Base-by-base conservation (phyloP, 2,329 filamentous ascomycete genomes). In the Metarhizium robertsii region DNA sequence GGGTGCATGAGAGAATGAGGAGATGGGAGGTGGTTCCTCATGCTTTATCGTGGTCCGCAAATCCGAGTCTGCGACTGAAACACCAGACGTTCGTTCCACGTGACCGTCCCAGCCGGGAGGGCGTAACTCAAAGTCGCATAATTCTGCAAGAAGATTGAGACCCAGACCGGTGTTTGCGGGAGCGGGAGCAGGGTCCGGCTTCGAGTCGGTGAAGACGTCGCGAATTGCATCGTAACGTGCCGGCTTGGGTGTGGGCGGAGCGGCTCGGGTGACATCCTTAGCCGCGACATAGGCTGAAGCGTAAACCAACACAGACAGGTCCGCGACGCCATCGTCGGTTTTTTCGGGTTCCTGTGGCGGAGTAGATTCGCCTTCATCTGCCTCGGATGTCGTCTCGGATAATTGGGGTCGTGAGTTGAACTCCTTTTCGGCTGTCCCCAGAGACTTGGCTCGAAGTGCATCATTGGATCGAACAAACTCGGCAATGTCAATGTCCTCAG, bases 121-220 rank as follows among this genome's bases (percentile, higher is more conserved):
- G 29, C 62, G 61, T 34, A 62, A 61, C 43, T 68, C 65, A 14
- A 69, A 60, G 25, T 66, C 65, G 62, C 69, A 72, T 42, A 73
- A 53, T 56, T 69, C 63, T 11, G 71, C 69, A 30, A 73, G 61
- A 7, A 69, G 57, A 55, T 69, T 67, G 42, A 73, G 68, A 25
- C 62, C 59, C 34, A 66, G 55, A 14, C 56, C 57, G 34, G 64
- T 63, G 14, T 57, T 56, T 11, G 67, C 64, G 4, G 60, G 56
- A 6, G 61, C 56, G 2, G 67, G 65, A 11, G 64, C 53, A 16
- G 66, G 56, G 5, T 61, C 60, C 20, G 71, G 69, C 55, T 67
- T 70, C 7, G 68, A 65, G 53, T 70, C 64, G 13, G 69, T 70
- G 58, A 75, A 75, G 34, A 75, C 68, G 56, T 75, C 73, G n/a